These are phyloP conservation scores for Penicillium paradoxum DNA, from an alignment of 495 filamentous ascomycete species.

Conservation along the genomic window DNA sequence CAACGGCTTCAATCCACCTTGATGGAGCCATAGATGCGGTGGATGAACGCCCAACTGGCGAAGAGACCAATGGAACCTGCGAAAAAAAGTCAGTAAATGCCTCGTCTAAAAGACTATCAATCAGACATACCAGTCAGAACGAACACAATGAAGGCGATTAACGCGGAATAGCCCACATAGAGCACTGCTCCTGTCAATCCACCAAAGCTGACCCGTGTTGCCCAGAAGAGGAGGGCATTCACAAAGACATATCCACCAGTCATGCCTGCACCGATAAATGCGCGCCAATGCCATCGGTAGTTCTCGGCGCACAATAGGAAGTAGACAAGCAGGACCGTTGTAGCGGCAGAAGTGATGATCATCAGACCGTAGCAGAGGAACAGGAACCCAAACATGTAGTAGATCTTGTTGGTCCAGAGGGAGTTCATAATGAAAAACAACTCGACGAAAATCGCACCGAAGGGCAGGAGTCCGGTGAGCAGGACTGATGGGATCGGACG, in stretches of 20 bases:
- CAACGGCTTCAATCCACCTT: slow-evolving; percentile 73
- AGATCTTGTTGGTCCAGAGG: slow-evolving; percentile 96
- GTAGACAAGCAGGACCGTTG: slow-evolving; percentile 88
- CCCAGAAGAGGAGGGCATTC: slow-evolving; percentile 83
- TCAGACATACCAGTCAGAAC: slow-evolving; percentile 71
- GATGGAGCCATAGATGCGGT: slow-evolving; percentile 90
- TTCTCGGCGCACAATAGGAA: slow-evolving; percentile 94
- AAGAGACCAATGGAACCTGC: slow-evolving; percentile 97
- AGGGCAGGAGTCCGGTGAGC: slow-evolving; percentile 85
- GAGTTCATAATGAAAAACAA: slow-evolving; percentile 98
- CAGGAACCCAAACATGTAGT: slow-evolving; percentile 99
- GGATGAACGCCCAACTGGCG: slow-evolving; percentile 86
- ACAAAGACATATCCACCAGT: slow-evolving; percentile 86
- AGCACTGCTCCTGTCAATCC: slow-evolving; percentile 81
- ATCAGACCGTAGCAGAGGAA: slow-evolving; percentile 97
- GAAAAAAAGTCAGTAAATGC: slow-evolving; percentile 10
- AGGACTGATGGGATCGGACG: slow-evolving; percentile 82
- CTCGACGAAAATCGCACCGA: slow-evolving; percentile 94
- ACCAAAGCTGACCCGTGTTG: slow-evolving; percentile 75
- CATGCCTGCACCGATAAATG: slow-evolving; percentile 82
- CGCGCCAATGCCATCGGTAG: slow-evolving; percentile 98
- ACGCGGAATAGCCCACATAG: slow-evolving; percentile 86
- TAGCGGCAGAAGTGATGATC: slow-evolving; percentile 90
- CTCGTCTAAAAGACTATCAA: slow-evolving; percentile 6
- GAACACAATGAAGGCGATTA: slow-evolving; percentile 88